Base-by-base conservation (phyloP, 352 stramenopile species). In the Globisporangium ultimum region DNA sequence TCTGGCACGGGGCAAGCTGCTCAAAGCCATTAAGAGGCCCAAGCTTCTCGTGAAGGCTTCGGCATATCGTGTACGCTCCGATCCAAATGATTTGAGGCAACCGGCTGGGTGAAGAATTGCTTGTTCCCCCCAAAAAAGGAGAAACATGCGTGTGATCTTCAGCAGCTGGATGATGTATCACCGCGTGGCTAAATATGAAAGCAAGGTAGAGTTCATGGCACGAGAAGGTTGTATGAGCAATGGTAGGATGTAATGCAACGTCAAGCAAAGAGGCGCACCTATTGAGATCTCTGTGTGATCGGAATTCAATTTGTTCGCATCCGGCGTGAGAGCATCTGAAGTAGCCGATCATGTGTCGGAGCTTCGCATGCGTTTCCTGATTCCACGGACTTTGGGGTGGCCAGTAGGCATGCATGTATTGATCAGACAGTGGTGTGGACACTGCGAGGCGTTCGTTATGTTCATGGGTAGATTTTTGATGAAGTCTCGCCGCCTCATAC, bases 401-500 rank as follows among this genome's bases (percentile, higher is more conserved):
- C 79, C 77, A 89, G 52, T 82, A 89, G 20, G 68, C 64, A 21
- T 87, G 79, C 24, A 87, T 52, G 52, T 85, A 85, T 52, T 89
- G 77, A 32, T 89, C 77, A 0, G 70, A 63, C 1, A 82, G 15
- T 4, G 79, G 71, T 0, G 67, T 78, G 1, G 67, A 56, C 9
- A 55, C 68, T 20, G 71, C 72, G 6, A 89, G 64, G 21, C 71
- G 66, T 42, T 72, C 66, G 15, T 69, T 71, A 10, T 72, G 63
- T 9, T 83, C 58, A 21, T 89, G 79, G 2, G 50, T 60, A 0
- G 48, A 61, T 42, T 72, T 56, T 48, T 89, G 79, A 48, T 87
- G 79, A 2, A 84, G 46, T 36, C 77, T 61, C 28, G 73, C 68
- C 17, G 76, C 68, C 36, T 89, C 80, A 18, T 70, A 70, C 0